Evolutionary conservation across 768 basidiomycete genomes (phyloP).

Genomic region (Amanita thiersii): DNA sequence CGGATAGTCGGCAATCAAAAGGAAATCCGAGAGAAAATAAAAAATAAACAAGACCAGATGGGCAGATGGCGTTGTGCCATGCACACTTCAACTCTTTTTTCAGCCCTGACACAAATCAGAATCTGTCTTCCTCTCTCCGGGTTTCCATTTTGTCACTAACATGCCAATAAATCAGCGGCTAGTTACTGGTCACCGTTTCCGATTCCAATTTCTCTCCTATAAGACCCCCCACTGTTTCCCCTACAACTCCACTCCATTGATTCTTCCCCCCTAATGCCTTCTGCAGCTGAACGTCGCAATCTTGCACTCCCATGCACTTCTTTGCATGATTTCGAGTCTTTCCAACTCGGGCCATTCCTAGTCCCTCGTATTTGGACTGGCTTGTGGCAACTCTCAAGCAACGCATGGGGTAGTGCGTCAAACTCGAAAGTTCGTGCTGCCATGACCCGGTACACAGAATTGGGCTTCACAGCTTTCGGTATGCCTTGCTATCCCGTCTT

Average conservation of each 20-base stretch:
- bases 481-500: no score
- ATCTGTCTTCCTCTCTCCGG: no score
- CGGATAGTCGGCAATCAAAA: constrained; percentile 1
- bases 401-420: constrained; percentile 76
- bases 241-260: neutral
- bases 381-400: constrained; percentile 82
- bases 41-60: no score
- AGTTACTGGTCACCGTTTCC: no score
- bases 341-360: constrained; percentile 45
- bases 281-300: neutral
- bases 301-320: constrained; percentile 15
- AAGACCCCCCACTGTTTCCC: constrained; percentile 3
- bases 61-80: no score
- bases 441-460: constrained; percentile 56
- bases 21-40: neutral
- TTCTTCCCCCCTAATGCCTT: neutral
- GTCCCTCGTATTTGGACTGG: constrained; percentile 69
- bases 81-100: no score
- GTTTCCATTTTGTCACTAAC: neutral
- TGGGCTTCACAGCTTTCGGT: constrained; percentile 64
- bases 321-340: constrained; percentile 31
- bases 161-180: no score
- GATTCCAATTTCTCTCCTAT: neutral
- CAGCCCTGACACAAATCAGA: no score
- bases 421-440: constrained; percentile 55